These are phyloP conservation scores for Ophiostoma pallidulum DNA, from an alignment of 2,329 filamentous ascomycete genomes.

Conservation along the genomic window DNA sequence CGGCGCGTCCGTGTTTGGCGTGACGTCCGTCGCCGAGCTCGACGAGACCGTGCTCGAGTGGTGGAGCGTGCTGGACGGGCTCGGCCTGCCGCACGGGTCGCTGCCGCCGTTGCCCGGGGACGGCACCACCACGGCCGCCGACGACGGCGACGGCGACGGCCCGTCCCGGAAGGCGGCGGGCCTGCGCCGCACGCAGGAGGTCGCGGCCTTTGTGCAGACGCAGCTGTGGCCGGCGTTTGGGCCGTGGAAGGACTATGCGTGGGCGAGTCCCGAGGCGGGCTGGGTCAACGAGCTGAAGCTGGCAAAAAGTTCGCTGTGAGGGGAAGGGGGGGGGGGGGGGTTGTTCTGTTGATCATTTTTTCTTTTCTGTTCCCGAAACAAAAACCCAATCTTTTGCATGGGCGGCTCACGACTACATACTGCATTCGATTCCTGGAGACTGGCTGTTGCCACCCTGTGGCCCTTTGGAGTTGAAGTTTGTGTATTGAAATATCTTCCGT, in stretches of 20 bases:
- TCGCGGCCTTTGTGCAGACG: slow-evolving; percentile 26
- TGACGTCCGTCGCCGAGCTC: slow-evolving; percentile 52
- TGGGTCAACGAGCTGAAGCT: slow-evolving; percentile 16
- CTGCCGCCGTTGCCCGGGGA: too few species aligned
- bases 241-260: slow-evolving; percentile 53
- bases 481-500: too few species aligned
- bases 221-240: slow-evolving; percentile 49
- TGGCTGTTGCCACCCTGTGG: too few species aligned
- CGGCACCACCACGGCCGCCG: not conserved
- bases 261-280: slow-evolving; percentile 17
- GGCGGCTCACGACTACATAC: too few species aligned
- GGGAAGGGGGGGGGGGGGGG: too few species aligned
- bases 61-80: slow-evolving; percentile 40
- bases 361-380: not conserved
- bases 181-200: slow-evolving; percentile 21
- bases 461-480: too few species aligned
- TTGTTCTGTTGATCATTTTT: not conserved
- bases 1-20: slow-evolving; percentile 55
- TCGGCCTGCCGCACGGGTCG: slow-evolving; percentile 21
- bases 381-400: too few species aligned
- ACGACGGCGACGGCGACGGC: slow-evolving; percentile 9
- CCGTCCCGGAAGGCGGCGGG: slow-evolving; percentile 18
- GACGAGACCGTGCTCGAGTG: slow-evolving; percentile 53
- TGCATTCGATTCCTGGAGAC: too few species aligned
- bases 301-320: too few species aligned